These are phyloP conservation scores for Solanum virginianum DNA, from an alignment of 257 asterid species.

Conservation along the genomic window DNA sequence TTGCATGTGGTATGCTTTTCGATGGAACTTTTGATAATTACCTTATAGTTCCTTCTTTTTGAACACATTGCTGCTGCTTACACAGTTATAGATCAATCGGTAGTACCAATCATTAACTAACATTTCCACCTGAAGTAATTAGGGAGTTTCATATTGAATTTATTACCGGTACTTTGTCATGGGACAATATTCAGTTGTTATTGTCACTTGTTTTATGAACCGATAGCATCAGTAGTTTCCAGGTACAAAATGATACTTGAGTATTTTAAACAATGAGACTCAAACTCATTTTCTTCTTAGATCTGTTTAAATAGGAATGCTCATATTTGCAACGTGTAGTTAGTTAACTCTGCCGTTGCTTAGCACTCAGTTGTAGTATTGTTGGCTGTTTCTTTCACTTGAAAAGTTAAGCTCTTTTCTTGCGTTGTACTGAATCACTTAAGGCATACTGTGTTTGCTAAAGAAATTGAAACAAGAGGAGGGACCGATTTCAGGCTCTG, in stretches of 20 bases:
- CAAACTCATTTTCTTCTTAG: background rate
- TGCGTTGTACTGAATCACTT: background rate
- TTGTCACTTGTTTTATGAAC: background rate
- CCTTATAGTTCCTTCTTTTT: background rate
- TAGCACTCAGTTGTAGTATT: background rate
- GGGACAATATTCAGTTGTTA: background rate
- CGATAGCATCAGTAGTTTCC: background rate
- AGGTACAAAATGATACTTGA: background rate
- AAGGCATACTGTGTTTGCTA: background rate
- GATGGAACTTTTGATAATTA: background rate
- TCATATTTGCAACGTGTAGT: background rate
- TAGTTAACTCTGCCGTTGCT: background rate
- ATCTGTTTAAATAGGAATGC: background rate
- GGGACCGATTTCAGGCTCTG: background rate
- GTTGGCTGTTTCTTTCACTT: background rate
- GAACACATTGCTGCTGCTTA: background rate
- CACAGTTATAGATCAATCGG: background rate
- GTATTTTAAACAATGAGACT: background rate
- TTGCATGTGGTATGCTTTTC: constrained; percentile 50
- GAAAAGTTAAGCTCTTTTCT: background rate
- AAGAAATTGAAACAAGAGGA: background rate
- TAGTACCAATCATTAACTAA: background rate
- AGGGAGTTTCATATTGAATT: background rate
- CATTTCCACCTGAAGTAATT: background rate
- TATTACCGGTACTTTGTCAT: background rate